Evolutionary conservation across 257 asterid genomes (phyloP), one percentile per base, ranked within the genome.

Genomic region (Nemophila menziesii): DNA sequence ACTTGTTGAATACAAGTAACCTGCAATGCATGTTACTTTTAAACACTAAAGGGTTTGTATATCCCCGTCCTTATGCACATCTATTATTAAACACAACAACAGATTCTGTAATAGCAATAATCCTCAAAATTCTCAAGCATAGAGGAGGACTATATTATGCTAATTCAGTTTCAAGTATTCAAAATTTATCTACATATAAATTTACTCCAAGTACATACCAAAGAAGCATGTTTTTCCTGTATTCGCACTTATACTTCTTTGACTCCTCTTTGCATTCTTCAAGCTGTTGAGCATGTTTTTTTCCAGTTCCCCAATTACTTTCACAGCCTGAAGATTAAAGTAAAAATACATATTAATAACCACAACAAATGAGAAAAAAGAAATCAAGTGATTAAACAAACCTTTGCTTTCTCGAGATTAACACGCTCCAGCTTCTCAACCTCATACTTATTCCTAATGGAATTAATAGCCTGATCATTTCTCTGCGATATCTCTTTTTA

Each of bases 381-480:
- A 17, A 20, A n/a, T n/a, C n/a, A 48, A 11, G 44, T 34, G 49
- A 54, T 40, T 45, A 51, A 44, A 48, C 39, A 52, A 55, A 85
- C 99, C 96, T 85, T 81, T 67, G 79, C 92, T 70, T 77, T 85
- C 75, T 81, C 96, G 54, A 74, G 66, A 60, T 66, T 68, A 57
- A 77, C 56, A 43, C 75, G 53, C 58, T 72, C 94, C 72, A 69
- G 72, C 84, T 85, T 90, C 69, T 90, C 94, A 66, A 57, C 57
- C 74, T 90, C 96, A 24, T 79, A 85, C 77, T 75, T 81, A 71
- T 66, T 77, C 52, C 86, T 69, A 33, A 90, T 85, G 52, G 85
- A 94, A 62, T 61, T 81, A 48, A 90, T 81, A 65, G 94, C n/a
- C 96, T 79, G 87, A 60, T 90, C 98, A 67, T 85, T 90, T 62